phyloP scores from a whole-genome alignment of 2,329 filamentous ascomycete genomes.

The Sclerotiophoma versabilis region DNA sequence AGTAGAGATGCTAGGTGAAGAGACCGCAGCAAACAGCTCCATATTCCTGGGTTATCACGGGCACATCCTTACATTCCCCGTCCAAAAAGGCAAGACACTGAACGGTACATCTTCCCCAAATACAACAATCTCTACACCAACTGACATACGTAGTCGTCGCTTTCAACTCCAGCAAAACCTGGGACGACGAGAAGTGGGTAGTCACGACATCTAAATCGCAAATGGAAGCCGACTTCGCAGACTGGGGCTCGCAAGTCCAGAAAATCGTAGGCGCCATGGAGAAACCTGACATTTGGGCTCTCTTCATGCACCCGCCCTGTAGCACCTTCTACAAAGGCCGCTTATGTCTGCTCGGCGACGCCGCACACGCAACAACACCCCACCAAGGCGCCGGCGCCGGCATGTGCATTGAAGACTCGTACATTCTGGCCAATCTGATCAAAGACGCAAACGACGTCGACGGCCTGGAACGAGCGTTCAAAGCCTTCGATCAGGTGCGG shows the following conservation, averaged over 20 bases:
- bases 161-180: constrained; percentile 42
- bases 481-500: constrained; percentile 39
- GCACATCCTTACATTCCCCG: constrained; percentile 69
- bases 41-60: constrained; percentile 67
- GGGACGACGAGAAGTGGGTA: constrained; percentile 46
- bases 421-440: constrained; percentile 38
- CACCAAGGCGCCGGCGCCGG: constrained; percentile 65
- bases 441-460: constrained; percentile 36
- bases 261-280: constrained; percentile 52
- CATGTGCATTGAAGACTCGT: constrained; percentile 63
- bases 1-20: constrained; percentile 56
- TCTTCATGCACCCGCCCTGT: constrained; percentile 62
- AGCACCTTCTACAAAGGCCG: constrained; percentile 54
- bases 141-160: constrained; percentile 42
- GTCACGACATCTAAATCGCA: constrained; percentile 42
- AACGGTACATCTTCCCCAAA: constrained; percentile 52
- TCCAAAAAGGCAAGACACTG: constrained; percentile 64
- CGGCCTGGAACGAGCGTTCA: constrained; percentile 45
- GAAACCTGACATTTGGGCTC: constrained; percentile 62
- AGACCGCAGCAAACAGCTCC: constrained; percentile 60
- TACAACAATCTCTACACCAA: background rate
- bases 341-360: constrained; percentile 62
- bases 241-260: constrained; percentile 40
- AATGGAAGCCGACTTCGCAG: constrained; percentile 41
- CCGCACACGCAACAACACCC: constrained; percentile 63